Conservation (phyloP, 2,329 filamentous ascomycete species). For the Fragosphaeria purpurea region DNA sequence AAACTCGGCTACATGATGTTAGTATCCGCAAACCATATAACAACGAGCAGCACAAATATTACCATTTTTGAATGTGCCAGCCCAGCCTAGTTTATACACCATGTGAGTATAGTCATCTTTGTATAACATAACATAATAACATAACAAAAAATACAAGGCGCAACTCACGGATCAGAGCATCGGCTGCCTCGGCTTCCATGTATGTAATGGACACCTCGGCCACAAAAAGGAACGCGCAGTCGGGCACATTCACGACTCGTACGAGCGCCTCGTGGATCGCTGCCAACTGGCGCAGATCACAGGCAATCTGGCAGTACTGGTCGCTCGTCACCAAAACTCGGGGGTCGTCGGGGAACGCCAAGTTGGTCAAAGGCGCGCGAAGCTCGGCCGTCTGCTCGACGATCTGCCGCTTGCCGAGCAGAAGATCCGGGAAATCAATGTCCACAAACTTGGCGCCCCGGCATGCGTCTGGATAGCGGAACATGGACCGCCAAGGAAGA, state of each 20-base stretch:
- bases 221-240: slow-evolving; percentile 62
- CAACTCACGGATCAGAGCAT: slow-evolving; percentile 50
- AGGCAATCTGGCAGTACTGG: slow-evolving; percentile 69
- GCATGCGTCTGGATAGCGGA: slow-evolving; percentile 51
- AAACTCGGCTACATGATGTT: slow-evolving; percentile 39
- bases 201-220: slow-evolving; percentile 90
- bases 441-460: slow-evolving; percentile 62
- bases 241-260: slow-evolving; percentile 44
- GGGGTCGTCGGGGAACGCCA: slow-evolving; percentile 30
- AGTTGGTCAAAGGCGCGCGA: slow-evolving; percentile 36
- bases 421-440: slow-evolving; percentile 74
- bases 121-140: neutral
- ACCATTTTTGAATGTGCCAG: slow-evolving; percentile 60
- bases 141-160: neutral
- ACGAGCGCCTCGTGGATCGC: slow-evolving; percentile 51
- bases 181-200: slow-evolving; percentile 65
- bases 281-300: slow-evolving; percentile 62
- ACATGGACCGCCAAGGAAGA: slow-evolving; percentile 72
- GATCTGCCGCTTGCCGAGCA: slow-evolving; percentile 60
- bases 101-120: no score
- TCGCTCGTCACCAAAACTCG: slow-evolving; percentile 53
- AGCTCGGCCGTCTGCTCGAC: slow-evolving; percentile 56
- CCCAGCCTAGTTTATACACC: slow-evolving; percentile 43
- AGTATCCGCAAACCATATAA: no score
- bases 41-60: slow-evolving; percentile 16